Percentiles rank a stretch among this genome's conserved stretches.
These are phyloP conservation scores for Ceratobasidium sp. DNA, from an alignment of 1,284 basidiomycete species.

Conservation along the genomic window DNA sequence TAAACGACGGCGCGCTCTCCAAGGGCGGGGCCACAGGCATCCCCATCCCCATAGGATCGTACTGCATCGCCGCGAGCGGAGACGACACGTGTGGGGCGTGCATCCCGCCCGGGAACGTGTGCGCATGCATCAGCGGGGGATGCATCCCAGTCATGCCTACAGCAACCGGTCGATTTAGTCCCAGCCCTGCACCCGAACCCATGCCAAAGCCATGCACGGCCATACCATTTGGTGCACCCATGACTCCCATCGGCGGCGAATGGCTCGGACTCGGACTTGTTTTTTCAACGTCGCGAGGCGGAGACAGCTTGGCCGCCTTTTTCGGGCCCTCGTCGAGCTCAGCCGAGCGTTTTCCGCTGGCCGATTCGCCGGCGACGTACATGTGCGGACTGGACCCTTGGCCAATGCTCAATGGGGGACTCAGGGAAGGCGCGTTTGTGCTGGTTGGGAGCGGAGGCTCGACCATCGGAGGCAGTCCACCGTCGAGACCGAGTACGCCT, in stretches of 20 bases:
- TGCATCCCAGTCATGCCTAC: slow-evolving; percentile 17
- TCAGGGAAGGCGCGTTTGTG: slow-evolving; percentile 24
- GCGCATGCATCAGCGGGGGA: slow-evolving; percentile 47
- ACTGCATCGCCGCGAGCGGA: slow-evolving; percentile 35
- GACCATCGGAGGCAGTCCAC: slow-evolving; percentile 26
- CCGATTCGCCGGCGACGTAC: slow-evolving; percentile 4
- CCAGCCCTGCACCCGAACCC: slow-evolving; percentile 21
- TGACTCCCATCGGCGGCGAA: slow-evolving; percentile 18
- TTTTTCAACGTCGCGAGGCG: slow-evolving; percentile 24
- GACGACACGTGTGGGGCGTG: slow-evolving; percentile 44
- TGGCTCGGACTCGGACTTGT: slow-evolving; percentile 31
- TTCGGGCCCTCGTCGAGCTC: slow-evolving; percentile 41
- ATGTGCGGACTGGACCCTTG: slow-evolving; percentile 24
- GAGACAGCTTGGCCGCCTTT: slow-evolving; percentile 34
- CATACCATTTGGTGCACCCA: slow-evolving; percentile 29
- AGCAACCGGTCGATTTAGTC: slow-evolving; percentile 27
- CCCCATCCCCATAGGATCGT: slow-evolving; percentile 15
- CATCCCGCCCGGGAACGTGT: slow-evolving; percentile 42
- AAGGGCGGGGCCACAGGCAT: slow-evolving; percentile 2
- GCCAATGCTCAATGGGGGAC: slow-evolving; percentile 26
- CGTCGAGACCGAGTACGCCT: slow-evolving; percentile 35
- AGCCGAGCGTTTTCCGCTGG: slow-evolving; percentile 12
- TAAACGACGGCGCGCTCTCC: slow-evolving; percentile 21
- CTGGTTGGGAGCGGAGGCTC: slow-evolving; percentile 18
- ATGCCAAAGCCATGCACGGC: slow-evolving; percentile 22